phyloP scores from a whole-genome alignment of 768 basidiomycete species.

The Scleroderma bovista region DNA sequence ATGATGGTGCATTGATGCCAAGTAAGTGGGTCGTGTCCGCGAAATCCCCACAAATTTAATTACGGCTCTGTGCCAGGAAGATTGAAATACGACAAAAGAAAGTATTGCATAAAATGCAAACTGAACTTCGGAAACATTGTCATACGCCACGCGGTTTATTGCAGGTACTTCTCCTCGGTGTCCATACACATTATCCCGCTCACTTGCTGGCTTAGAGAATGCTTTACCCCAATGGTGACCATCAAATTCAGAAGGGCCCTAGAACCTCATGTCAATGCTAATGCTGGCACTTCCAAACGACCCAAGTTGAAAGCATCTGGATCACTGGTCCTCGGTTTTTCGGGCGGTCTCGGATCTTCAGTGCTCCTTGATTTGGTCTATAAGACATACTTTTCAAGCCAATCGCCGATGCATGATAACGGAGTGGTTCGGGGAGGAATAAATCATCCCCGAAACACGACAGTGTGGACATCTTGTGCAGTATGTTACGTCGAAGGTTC shows the following conservation, averaged over 20 bases:
- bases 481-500: slow-evolving; percentile 72
- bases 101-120: slow-evolving; percentile 72
- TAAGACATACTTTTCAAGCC: slow-evolving; percentile 45
- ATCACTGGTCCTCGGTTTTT: slow-evolving; percentile 62
- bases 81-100: slow-evolving; percentile 61
- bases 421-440: slow-evolving; percentile 46
- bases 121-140: slow-evolving; percentile 57
- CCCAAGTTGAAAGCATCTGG: slow-evolving; percentile 62
- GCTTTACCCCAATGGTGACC: slow-evolving; percentile 59
- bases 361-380: slow-evolving; percentile 66
- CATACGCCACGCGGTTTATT: slow-evolving; percentile 77
- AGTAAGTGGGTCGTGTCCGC: slow-evolving; percentile 37
- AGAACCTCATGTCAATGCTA: slow-evolving; percentile 57
- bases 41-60: not conserved
- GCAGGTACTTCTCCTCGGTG: slow-evolving; percentile 50
- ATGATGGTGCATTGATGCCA: slow-evolving; percentile 60
- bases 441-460: slow-evolving; percentile 58
- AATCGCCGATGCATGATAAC: slow-evolving; percentile 20
- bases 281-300: slow-evolving; percentile 49
- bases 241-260: slow-evolving; percentile 60
- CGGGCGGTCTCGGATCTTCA: slow-evolving; percentile 76
- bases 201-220: slow-evolving; percentile 38
- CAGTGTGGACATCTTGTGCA: slow-evolving; percentile 55
- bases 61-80: slow-evolving; percentile 39
- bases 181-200: not conserved